These are phyloP conservation scores for Stylosanthes scabra DNA, from an alignment of 331 rosid species.

Conservation along the genomic window DNA sequence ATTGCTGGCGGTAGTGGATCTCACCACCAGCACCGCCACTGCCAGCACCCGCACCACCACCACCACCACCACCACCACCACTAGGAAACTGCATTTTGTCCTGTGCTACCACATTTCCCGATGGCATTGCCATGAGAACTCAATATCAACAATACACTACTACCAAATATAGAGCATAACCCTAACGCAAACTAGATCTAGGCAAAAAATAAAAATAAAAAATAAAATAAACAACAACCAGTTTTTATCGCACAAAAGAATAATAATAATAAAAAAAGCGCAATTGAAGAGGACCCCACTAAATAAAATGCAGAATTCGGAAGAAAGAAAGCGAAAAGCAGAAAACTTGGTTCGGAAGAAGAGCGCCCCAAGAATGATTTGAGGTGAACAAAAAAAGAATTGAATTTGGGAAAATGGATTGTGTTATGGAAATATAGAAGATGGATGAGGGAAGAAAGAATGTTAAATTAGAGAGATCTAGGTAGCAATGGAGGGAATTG, in stretches of 20 bases:
- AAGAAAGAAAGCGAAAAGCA: constrained; percentile 26
- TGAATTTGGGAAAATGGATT: constrained; percentile 32
- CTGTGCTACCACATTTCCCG: constrained; percentile 76
- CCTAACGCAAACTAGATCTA: constrained; percentile 54
- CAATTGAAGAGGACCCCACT: constrained; percentile 49
- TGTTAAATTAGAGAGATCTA: constrained; percentile 53
- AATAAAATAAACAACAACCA: constrained; percentile 28
- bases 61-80: constrained; percentile 47
- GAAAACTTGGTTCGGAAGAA: constrained; percentile 33
- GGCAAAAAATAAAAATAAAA: constrained; percentile 20
- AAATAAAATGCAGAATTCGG: constrained; percentile 38
- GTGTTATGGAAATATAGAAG: constrained; percentile 28
- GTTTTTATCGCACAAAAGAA: constrained; percentile 2
- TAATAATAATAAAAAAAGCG: constrained; percentile 2
- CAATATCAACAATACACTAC: constrained; percentile 47
- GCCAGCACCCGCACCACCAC: constrained; percentile 45
- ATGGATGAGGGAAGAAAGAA: constrained; percentile 13
- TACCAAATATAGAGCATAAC: constrained; percentile 55
- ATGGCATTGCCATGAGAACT: constrained; percentile 92
- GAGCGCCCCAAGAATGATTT: constrained; percentile 39
- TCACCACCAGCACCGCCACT: constrained; percentile 41
- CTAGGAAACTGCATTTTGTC: constrained; percentile 84
- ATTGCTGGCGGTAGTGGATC: constrained; percentile 68
- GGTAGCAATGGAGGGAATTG: constrained; percentile 25
- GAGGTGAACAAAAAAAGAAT: neutral